Conservation (phyloP, 1,284 basidiomycete species). For the Peniophora sp. region DNA sequence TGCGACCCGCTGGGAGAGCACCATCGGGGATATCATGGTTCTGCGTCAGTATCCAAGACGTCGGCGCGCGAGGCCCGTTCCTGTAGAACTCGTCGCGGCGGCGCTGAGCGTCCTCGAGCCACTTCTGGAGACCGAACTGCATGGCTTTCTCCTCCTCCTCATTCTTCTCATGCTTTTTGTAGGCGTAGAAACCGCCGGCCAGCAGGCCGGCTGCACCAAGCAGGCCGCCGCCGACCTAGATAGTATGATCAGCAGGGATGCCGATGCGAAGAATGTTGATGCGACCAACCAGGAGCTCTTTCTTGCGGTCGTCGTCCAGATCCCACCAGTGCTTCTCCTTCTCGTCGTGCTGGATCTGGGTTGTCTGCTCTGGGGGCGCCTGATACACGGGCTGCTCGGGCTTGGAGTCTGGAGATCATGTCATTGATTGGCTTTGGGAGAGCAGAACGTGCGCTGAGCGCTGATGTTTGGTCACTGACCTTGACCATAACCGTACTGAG, state of each 20-base stretch:
- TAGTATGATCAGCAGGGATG: constrained; percentile 1
- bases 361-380: constrained; percentile 25
- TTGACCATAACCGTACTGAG: constrained; percentile 8
- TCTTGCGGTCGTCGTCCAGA: constrained; percentile 45
- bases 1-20: constrained; percentile 46
- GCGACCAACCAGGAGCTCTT: constrained; percentile 44
- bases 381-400: constrained; percentile 13
- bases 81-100: constrained; percentile 42
- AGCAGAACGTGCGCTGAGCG: too few species aligned
- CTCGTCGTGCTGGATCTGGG: constrained; percentile 35
- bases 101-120: constrained; percentile 48
- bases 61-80: constrained; percentile 38
- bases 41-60: constrained; percentile 53
- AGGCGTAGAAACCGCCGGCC: constrained; percentile 44
- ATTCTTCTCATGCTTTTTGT: constrained; percentile 47
- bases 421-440: too few species aligned
- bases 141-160: constrained; percentile 50
- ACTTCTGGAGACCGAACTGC: constrained; percentile 42
- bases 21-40: constrained; percentile 50
- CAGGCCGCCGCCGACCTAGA: constrained; percentile 58
- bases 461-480: too few species aligned
- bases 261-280: not conserved
- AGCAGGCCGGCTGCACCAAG: constrained; percentile 42
- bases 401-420: not conserved
- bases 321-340: constrained; percentile 52